Evolutionary conservation across 2,329 filamentous ascomycete species (phyloP).

Genomic region (Botrytis medusae): DNA sequence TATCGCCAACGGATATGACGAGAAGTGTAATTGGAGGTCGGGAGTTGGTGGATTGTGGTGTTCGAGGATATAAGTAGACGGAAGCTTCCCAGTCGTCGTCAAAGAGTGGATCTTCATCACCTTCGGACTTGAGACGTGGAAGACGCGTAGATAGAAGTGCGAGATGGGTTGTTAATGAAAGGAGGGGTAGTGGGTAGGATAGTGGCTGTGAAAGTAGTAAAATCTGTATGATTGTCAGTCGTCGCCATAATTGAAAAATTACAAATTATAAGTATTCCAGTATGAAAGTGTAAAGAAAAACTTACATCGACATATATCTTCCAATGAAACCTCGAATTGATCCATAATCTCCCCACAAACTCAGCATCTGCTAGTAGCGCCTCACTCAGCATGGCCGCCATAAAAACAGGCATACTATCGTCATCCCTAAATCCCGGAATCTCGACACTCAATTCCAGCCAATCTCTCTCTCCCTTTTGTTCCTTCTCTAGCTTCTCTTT

Average conservation of each 20-base stretch:
- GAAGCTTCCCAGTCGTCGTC: constrained; percentile 96
- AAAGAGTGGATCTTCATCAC: constrained; percentile 95
- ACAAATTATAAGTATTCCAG: background rate
- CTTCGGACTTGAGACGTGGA: constrained; percentile 80
- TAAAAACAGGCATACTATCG: constrained; percentile 82
- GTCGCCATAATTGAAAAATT: background rate
- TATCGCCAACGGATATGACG: constrained; percentile 80
- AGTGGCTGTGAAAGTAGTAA: constrained; percentile 89
- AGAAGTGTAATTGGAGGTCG: constrained; percentile 87
- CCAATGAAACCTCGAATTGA: constrained; percentile 94
- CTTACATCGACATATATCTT: constrained; percentile 86
- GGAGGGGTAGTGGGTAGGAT: constrained; percentile 88
- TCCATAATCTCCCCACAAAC: constrained; percentile 72
- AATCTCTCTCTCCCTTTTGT: constrained; percentile 59
- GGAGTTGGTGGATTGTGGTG: constrained; percentile 36
- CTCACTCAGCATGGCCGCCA: constrained; percentile 86
- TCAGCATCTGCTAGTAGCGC: constrained; percentile 73
- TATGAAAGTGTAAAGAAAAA: background rate
- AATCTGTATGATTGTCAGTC: constrained; percentile 57
- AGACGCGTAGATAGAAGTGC: constrained; percentile 85
- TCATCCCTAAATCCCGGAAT: constrained; percentile 90
- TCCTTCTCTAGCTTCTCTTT: constrained; percentile 36
- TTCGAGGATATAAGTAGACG: constrained; percentile 64
- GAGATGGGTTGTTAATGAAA: constrained; percentile 90
- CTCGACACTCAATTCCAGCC: constrained; percentile 90